Conservation (phyloP, 768 basidiomycete species). For the Amanita exitialis region DNA sequence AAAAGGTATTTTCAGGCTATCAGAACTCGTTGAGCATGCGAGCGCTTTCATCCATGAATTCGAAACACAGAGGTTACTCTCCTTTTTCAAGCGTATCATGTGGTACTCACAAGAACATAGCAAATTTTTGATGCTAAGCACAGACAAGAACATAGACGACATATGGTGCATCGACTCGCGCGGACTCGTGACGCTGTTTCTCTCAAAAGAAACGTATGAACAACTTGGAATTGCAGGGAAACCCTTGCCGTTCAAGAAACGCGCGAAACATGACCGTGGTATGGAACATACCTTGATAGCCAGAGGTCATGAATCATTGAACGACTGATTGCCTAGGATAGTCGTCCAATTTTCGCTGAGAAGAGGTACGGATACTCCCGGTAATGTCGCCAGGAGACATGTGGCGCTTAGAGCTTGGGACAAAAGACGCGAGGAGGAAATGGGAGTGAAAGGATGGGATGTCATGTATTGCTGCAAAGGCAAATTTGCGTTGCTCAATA, state of each 20-base stretch:
- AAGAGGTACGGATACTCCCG: slow-evolving; percentile 24
- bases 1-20: slow-evolving; percentile 2
- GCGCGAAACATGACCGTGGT: slow-evolving; percentile 38
- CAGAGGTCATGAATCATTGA: background rate
- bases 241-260: slow-evolving; percentile 45
- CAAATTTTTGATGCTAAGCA: slow-evolving; percentile 26
- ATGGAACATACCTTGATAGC: slow-evolving; percentile 12
- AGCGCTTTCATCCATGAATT: slow-evolving; percentile 16
- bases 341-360: slow-evolving; percentile 39
- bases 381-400: slow-evolving; percentile 26
- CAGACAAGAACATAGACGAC: slow-evolving; percentile 31
- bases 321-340: slow-evolving; percentile 14
- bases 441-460: slow-evolving; percentile 30
- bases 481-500: background rate
- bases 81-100: background rate
- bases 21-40: slow-evolving; percentile 18
- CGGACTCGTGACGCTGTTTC: slow-evolving; percentile 45
- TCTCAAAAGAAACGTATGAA: slow-evolving; percentile 50
- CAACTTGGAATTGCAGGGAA: slow-evolving; percentile 49
- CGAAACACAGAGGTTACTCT: slow-evolving; percentile 18
- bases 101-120: slow-evolving; percentile 15
- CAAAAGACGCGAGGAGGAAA: slow-evolving; percentile 19
- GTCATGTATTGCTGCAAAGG: slow-evolving; percentile 29
- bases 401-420: slow-evolving; percentile 43
- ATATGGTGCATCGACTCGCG: slow-evolving; percentile 64